Evolutionary conservation across 192 early-diverging fungal genomes (phyloP).

Genomic region (Pilobolus umbonatus): DNA sequence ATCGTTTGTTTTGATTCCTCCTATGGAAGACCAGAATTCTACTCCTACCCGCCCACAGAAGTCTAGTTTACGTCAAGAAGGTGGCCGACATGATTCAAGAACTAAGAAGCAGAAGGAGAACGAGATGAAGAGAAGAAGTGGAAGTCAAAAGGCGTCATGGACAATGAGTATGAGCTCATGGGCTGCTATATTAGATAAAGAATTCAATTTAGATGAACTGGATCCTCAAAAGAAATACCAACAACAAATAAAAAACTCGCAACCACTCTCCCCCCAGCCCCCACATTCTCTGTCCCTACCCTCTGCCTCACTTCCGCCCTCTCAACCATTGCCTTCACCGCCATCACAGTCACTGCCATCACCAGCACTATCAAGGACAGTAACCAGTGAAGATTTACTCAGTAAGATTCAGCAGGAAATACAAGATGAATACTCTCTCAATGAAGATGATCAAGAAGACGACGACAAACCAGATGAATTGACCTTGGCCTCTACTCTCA

Average conservation of each 20-base stretch:
- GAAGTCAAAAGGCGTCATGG: slow-evolving; percentile 29
- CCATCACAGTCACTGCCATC: neutral
- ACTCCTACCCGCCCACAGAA: neutral
- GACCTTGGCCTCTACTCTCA: no score
- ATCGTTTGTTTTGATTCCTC: neutral
- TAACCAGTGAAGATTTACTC: no score
- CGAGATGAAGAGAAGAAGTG: slow-evolving; percentile 16
- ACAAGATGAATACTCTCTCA: no score
- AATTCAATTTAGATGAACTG: slow-evolving; percentile 20
- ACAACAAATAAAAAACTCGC: neutral
- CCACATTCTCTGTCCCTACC: no score
- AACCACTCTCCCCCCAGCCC: neutral
- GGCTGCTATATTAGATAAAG: slow-evolving; percentile 17
- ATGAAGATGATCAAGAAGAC: no score
- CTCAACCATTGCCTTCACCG: neutral
- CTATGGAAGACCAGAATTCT: neutral
- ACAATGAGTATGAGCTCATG: slow-evolving; percentile 15
- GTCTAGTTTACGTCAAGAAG: neutral
- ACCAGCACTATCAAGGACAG: neutral
- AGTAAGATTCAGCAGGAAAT: no score
- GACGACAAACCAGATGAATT: no score
- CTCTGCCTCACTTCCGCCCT: neutral
- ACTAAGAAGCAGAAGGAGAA: neutral
- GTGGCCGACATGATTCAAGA: neutral
- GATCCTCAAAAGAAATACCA: slow-evolving; percentile 5